Evolutionary conservation across 306 rosid genomes (phyloP), one percentile per base, ranked within the genome.

Genomic region (Castanea sativa): DNA sequence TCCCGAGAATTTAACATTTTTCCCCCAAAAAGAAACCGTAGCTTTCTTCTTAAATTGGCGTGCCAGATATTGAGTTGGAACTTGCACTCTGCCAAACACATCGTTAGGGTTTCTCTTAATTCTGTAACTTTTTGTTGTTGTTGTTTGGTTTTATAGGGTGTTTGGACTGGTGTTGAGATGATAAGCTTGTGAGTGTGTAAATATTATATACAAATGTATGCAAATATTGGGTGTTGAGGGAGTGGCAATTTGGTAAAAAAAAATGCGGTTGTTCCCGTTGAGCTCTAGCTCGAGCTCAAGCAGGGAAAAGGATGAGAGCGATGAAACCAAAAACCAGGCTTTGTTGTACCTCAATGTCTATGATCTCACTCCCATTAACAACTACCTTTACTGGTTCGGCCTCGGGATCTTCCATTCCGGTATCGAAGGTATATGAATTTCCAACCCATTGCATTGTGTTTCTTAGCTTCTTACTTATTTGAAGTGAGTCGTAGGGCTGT

Each of bases 361-460:
- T 78, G 99, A 96, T 85, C 97, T 96, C 72, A 93, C 97, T 55
- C 94, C 96, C 6, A 32, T 90, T 27, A 96, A 96, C 84, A 90
- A 90, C 77, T 96, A 96, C 69, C 90, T 96, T 70, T 93, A 89
- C 86, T 83, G 88, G 77, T 63, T 93, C 70, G 99, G 99, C 32
- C 76, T 93, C 33, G 98, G 99, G 68, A 69, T 91, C 78, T 96
- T 86, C 80, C 99, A 96, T 83, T 96, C 99, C 0, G 98, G 98
- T n/a, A 91, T 96, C 30, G 92, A 96, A 89, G 99, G 99, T 93
- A 85, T 12, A 49, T 13, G 15, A 11, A 49, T 49, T 49, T 49
- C 53, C 15, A 49, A 49, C 5, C 53, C 53, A 49, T 12, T 49
- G 4, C 53, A 49, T 49, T 12, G 53, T 49, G 15, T 12, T 49